phyloP scores from a whole-genome alignment of 345 rosid genomes.

The Syzygium grande region DNA sequence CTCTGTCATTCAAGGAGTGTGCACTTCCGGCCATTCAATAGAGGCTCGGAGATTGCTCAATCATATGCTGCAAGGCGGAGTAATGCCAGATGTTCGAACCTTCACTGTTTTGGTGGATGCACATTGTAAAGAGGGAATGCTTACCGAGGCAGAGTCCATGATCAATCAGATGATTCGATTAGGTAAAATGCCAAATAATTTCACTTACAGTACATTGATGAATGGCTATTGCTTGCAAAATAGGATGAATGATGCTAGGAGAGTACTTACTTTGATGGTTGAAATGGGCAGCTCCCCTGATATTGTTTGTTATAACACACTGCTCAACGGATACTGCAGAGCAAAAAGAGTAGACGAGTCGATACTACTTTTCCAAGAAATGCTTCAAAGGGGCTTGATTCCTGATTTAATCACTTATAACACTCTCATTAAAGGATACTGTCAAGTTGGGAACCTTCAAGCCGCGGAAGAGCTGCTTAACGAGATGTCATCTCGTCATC shows the following conservation, averaged over 20 bases:
- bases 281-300: slow-evolving; percentile 8
- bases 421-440: slow-evolving; percentile 22
- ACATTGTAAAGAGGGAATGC: too few species aligned
- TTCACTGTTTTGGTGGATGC: too few species aligned
- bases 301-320: background rate
- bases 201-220: slow-evolving; percentile 10
- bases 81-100: too few species aligned
- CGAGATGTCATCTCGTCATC: slow-evolving; percentile 5
- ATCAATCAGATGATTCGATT: too few species aligned
- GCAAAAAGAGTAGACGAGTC: too few species aligned
- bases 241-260: slow-evolving; percentile 16
- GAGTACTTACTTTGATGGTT: slow-evolving; percentile 12
- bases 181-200: too few species aligned
- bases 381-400: slow-evolving; percentile 4
- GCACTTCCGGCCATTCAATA: slow-evolving; percentile 4
- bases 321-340: too few species aligned
- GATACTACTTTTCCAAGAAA: slow-evolving; percentile 8
- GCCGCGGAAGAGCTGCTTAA: slow-evolving; percentile 16
- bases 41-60: slow-evolving; percentile 5
- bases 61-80: too few species aligned
- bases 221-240: slow-evolving; percentile 19
- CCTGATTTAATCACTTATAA: slow-evolving; percentile 12
- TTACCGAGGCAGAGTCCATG: too few species aligned
- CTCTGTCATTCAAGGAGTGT: slow-evolving; percentile 9
- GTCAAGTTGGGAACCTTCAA: slow-evolving; percentile 9